Evolutionary conservation across 768 basidiomycete genomes (phyloP).

Genomic region (Hortiboletus campestris): DNA sequence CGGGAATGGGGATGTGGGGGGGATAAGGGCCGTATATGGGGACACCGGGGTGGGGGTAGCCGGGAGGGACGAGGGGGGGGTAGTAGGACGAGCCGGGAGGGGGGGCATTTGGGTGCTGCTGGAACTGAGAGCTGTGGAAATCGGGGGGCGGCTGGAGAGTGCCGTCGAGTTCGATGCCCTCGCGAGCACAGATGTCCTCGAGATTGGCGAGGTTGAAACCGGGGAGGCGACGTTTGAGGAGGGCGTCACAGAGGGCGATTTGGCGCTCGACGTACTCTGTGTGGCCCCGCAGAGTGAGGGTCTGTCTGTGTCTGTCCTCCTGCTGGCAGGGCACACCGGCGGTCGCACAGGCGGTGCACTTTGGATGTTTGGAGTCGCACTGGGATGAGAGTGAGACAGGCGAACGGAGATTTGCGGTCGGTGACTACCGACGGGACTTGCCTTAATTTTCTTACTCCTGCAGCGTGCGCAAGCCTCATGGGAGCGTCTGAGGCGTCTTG

Average conservation of each 20-base stretch:
- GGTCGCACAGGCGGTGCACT: constrained; percentile 81
- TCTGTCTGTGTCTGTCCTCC: constrained; percentile 86
- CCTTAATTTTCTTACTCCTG: constrained; percentile 97
- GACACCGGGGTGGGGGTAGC: constrained; percentile 43
- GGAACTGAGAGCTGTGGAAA: constrained; percentile 36
- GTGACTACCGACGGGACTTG: constrained; percentile 63
- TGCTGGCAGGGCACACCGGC: constrained; percentile 81
- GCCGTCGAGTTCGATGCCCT: constrained; percentile 57
- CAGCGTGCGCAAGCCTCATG: constrained; percentile 92
- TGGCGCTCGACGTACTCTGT: constrained; percentile 81
- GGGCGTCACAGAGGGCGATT: constrained; percentile 72
- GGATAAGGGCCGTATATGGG: constrained; percentile 46
- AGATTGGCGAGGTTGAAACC: constrained; percentile 65
- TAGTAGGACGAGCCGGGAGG: constrained; percentile 33
- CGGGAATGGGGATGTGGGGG: constrained; percentile 41
- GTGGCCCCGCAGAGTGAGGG: constrained; percentile 80
- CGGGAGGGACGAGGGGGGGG: constrained; percentile 40
- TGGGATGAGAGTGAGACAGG: constrained; percentile 42
- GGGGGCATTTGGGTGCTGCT: constrained; percentile 22
- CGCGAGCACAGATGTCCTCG: constrained; percentile 61
- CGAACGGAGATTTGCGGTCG: constrained; percentile 81
- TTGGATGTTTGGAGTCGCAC: constrained; percentile 90
- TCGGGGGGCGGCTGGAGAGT: constrained; percentile 27
- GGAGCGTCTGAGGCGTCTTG: constrained; percentile 78
- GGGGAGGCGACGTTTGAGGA: constrained; percentile 71